Base-by-base conservation (phyloP, 371 early-diverging fungal species). In the Dichotomocladium elegans region DNA sequence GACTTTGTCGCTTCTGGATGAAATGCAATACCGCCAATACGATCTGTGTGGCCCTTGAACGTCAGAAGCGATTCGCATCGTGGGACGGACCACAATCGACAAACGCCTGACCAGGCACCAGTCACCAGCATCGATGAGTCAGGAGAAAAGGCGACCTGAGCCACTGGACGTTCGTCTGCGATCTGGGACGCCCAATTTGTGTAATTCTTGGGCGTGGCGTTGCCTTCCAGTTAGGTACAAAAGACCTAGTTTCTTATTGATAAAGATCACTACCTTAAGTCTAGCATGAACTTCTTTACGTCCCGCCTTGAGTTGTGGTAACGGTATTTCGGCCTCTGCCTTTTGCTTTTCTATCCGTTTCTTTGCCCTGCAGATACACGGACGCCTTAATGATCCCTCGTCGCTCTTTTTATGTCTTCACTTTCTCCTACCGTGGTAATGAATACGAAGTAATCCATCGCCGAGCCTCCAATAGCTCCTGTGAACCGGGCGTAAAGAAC, bases 11-110 rank as follows among this genome's bases (percentile, higher is more conserved):
- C 69, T 28, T 85, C 70, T 2, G 98, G 98, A 58, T 95, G 95
- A 64, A 92, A 95, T 0, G 85, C 91, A 37, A 95, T 56, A 25
- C 94, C 94, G 17, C 92, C 90, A 25, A 96, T 83, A 47, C 92
- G 86, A 55, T 95, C 96, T 2, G 79, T 83, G 54, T 98, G 96
- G 0, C 94, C 92, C 72, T 58, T 57, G 40, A 86, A 73, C 8
- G 84, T 80, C 44, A 71, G 64, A 3, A 83, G 51, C 6, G 48
- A 63, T n/a, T 84, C 80, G 47, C 84, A 90, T 12, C 79, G 70
- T 1, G 95, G 93, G 4, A 93, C 79, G 8, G 81, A 79, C 96
- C 96, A 96, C 25, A 98, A 70, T 64, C 91, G 91, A 56, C 89
- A 79, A 6, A 82, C 58, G 0, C 98, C 98, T 12, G 89, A 83